Evolutionary conservation across 768 basidiomycete genomes (phyloP), one percentile per base, ranked within the genome.

Genomic region (Lactarius pseudohatsudake): DNA sequence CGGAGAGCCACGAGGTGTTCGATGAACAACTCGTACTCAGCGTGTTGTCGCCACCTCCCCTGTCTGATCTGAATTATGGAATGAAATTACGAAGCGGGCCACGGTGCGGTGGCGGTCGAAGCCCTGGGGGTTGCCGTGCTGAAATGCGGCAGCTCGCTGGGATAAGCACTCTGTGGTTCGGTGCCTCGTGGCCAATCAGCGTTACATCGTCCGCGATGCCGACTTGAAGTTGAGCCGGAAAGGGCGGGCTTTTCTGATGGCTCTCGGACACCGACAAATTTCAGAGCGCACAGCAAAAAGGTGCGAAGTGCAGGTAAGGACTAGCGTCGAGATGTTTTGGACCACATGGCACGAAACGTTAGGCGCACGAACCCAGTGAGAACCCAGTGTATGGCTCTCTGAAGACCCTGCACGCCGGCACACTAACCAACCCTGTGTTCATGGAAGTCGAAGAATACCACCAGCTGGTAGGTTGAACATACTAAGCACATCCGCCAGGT

Each of bases 101-200:
- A 4, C 22, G 10, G 13, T 13, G 47, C 4, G 22, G n/a, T 26
- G 15, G 22, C 50, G 22, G 22, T 13, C 11, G 47, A 26, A 50
- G 47, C 47, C 50, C 40, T 59, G 15, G 45, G 38, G 20, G 6
- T 53, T 53, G 50, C 13, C 50, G 26, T 40, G 50, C 65, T 47
- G 26, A n/a, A 65, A 61, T 28, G 56, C 22, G 8, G 47, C 38
- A 62, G 36, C 36, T 62, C 28, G 55, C 56, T 62, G 22, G 36
- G 61, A 57, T 41, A 32, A 53, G 55, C 54, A n/a, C 32, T 9
- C 60, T 61, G 59, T 38, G 54, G 3, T 57, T 26, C n/a, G 20
- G 54, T 61, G 34, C 64, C 64, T 56, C 64, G 64, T 56, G 30
- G 43, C 26, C 20, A 4, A 41, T n/a, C 20, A 18, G 54, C 59